phyloP scores from a whole-genome alignment of 345 rosid species.

The Citrus reticulata region DNA sequence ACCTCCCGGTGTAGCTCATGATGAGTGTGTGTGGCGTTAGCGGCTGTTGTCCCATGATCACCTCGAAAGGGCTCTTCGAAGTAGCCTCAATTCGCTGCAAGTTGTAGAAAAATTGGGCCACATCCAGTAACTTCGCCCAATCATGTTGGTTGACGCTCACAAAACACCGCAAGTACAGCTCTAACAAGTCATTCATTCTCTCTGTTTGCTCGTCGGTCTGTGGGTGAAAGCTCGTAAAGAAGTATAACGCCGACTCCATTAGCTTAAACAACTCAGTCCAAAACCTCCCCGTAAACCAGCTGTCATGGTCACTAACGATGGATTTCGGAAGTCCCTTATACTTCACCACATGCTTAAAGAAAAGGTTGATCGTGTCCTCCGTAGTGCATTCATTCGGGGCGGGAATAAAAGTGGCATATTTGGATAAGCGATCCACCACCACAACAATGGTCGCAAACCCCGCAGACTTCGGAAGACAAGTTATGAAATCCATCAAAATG shows the following conservation, averaged over 20 bases:
- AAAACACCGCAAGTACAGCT: neutral
- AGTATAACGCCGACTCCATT: neutral
- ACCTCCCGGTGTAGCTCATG: fast-evolving
- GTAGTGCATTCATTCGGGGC: neutral
- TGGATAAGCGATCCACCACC: neutral
- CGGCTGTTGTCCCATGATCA: neutral
- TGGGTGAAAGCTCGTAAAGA: neutral
- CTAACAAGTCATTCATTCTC: neutral
- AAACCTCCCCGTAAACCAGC: neutral
- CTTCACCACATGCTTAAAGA: conserved; percentile 8
- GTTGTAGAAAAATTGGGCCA: conserved; percentile 12
- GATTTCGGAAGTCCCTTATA: neutral
- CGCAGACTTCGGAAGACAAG: neutral
- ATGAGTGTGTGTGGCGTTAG: neutral
- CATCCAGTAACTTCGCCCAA: neutral
- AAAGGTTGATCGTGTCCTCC: neutral
- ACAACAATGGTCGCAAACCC: neutral
- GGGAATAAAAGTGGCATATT: neutral
- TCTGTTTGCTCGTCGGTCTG: neutral
- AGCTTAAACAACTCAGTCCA: neutral
- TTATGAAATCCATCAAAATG: neutral
- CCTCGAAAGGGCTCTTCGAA: fast-evolving
- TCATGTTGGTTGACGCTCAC: neutral
- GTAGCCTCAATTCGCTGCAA: neutral
- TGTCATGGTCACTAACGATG: neutral